Percentiles rank a stretch among this genome's conserved stretches.
These are phyloP conservation scores for Halophytophthora batemanensis DNA, from an alignment of 352 stramenopile species.

Conservation along the genomic window DNA sequence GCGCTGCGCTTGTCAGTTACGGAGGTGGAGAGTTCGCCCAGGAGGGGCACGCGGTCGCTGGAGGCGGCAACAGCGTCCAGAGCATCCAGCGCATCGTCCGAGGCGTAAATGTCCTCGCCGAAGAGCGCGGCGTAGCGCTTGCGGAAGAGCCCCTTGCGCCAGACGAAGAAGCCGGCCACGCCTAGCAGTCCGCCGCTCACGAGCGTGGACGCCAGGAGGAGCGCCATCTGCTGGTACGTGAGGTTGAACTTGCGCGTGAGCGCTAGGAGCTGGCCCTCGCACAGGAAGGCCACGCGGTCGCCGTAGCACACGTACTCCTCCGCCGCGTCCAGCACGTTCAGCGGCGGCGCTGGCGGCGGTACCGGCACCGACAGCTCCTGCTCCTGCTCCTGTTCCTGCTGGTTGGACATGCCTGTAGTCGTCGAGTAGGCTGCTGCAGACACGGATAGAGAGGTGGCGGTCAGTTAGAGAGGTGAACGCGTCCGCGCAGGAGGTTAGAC, in stretches of 20 bases:
- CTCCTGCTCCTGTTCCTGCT: too few species aligned
- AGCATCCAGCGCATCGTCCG: too few species aligned
- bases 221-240: constrained; percentile 71
- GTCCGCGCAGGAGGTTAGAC: too few species aligned
- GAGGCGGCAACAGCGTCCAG: neutral
- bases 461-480: too few species aligned
- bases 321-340: constrained; percentile 16
- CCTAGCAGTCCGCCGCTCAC: constrained; percentile 56
- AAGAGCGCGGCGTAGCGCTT: constrained; percentile 74
- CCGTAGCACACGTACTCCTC: constrained; percentile 78
- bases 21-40: constrained; percentile 9
- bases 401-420: too few species aligned
- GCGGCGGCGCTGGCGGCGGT: constrained; percentile 2
- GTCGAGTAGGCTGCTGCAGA: too few species aligned
- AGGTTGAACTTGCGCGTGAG: constrained; percentile 73
- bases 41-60: constrained; percentile 12
- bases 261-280: constrained; percentile 67
- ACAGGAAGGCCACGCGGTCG: constrained; percentile 67
- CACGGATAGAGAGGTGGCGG: too few species aligned
- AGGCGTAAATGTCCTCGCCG: constrained; percentile 50
- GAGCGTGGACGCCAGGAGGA: constrained; percentile 50
- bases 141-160: constrained; percentile 63
- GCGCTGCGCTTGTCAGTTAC: constrained; percentile 10
- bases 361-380: too few species aligned
- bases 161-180: constrained; percentile 66